Conservation (phyloP, 805 yeast genomes). For the Monosporozyma aquatica region DNA sequence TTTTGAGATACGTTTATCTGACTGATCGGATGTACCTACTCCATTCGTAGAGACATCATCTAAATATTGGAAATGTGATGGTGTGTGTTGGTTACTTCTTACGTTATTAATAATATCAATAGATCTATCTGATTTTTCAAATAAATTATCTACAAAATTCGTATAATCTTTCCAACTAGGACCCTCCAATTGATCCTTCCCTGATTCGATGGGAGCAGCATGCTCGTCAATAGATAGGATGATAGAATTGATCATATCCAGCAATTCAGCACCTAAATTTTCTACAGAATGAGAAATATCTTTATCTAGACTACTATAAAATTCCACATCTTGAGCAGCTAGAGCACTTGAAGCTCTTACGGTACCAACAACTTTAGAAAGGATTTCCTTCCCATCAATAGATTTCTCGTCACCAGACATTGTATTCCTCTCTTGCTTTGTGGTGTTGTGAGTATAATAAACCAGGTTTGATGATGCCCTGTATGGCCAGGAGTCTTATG, state of each 20-base stretch:
- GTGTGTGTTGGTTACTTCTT: conserved; percentile 10
- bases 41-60: conserved; percentile 35
- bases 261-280: conserved; percentile 34
- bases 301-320: conserved; percentile 55
- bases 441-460: no score
- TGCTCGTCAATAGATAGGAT: conserved; percentile 32
- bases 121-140: conserved; percentile 69
- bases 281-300: conserved; percentile 35
- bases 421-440: no score
- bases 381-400: conserved; percentile 7
- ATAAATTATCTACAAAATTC: conserved; percentile 54
- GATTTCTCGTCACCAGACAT: background rate
- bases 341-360: conserved; percentile 61
- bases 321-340: conserved; percentile 73
- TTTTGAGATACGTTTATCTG: conserved; percentile 37
- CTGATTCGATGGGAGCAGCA: conserved; percentile 22
- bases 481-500: no score
- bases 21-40: conserved; percentile 7
- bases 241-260: conserved; percentile 40
- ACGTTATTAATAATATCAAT: conserved; percentile 37
- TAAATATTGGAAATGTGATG: conserved; percentile 35
- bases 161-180: conserved; percentile 56
- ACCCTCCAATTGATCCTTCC: conserved; percentile 35
- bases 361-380: conserved; percentile 28
- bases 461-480: no score